Base-by-base conservation (phyloP, 345 rosid species). In the Eucalyptus rudis region DNA sequence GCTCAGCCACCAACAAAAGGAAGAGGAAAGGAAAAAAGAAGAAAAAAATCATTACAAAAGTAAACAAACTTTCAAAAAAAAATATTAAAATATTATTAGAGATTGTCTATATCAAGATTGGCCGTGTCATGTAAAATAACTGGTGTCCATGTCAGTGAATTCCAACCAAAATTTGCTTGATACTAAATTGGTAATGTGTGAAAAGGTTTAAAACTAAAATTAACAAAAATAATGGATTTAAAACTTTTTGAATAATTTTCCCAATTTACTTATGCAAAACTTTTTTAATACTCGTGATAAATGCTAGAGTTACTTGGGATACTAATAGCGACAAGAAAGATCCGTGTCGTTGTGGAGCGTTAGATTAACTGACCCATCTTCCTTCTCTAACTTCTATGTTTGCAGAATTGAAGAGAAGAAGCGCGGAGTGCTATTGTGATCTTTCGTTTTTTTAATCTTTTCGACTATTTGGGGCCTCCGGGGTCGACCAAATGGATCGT, bases 81-180 rank as follows among this genome's bases (percentile, higher is more conserved):
- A 0, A 19, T 7, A 52, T 19, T 19, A 52, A 52, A 52, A 19
- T 19, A 7, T 52, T 3, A 3, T 52, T 52, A 52, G 1, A 52
- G 20, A 52, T 52, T 52, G 0, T 7, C 0, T 52, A 0, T 7
- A 52, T 52, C 10, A 19, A 52, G 5, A 52, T 52, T 3, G 5
- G 58, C 1, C 2, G 0, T 52, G 2, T 52, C 10, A 52, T 19
- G 4, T 52, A 19, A 0, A 52, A 52, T 0, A 2, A 0, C 3
- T 1, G 0, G 0, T 52, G 4, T 52, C 1, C 4, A 52, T 1
- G 2, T 52, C 1, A 19, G 10, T 4, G 0, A 52, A 52, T 52
- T 52, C 4, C 2, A 7, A 1, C 10, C 4, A 19, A 52, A 52
- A 19, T 52, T 52, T 52, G 2, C 10, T 4, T 0, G 0, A 52